Conservation (phyloP, 1,284 basidiomycete species). For the Cutaneotrichosporon spelunceum region DNA sequence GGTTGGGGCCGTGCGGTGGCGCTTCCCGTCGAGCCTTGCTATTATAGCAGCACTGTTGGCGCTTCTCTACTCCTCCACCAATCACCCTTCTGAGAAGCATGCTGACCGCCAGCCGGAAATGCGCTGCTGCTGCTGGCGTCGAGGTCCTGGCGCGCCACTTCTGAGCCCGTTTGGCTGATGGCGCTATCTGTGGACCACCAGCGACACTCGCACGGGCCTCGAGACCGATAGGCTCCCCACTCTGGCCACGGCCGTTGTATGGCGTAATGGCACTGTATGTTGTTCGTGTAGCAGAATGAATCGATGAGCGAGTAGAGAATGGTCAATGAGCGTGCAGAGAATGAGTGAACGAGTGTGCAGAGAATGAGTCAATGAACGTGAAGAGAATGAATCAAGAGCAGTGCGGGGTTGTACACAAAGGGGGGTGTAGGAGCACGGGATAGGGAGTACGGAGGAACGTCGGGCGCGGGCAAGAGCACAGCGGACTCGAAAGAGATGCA, state of each 20-base stretch:
- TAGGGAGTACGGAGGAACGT: too few relatives aligned
- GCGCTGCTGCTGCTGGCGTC: constrained; percentile 42
- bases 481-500: too few relatives aligned
- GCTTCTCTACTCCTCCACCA: too few relatives aligned
- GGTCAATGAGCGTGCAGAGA: not conserved
- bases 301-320: not conserved
- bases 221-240: not conserved
- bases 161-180: not conserved
- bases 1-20: not conserved
- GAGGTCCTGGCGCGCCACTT: constrained; percentile 48
- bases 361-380: not conserved
- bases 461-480: too few relatives aligned
- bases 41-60: too few relatives aligned
- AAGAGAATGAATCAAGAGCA: too few relatives aligned
- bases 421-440: too few relatives aligned
- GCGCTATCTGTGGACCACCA: not conserved
- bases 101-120: constrained; percentile 4
- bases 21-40: not conserved
- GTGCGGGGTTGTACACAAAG: too few relatives aligned
- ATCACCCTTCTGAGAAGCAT: not conserved
- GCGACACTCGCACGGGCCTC: not conserved
- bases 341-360: not conserved
- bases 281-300: not conserved
- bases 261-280: constrained; percentile 1
- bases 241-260: not conserved